A percentile compares a stretch with the other conserved stretches of the same genome.
These are phyloP conservation scores for Gentiana dahurica DNA, from an alignment of 257 asterid species.

Conservation along the genomic window DNA sequence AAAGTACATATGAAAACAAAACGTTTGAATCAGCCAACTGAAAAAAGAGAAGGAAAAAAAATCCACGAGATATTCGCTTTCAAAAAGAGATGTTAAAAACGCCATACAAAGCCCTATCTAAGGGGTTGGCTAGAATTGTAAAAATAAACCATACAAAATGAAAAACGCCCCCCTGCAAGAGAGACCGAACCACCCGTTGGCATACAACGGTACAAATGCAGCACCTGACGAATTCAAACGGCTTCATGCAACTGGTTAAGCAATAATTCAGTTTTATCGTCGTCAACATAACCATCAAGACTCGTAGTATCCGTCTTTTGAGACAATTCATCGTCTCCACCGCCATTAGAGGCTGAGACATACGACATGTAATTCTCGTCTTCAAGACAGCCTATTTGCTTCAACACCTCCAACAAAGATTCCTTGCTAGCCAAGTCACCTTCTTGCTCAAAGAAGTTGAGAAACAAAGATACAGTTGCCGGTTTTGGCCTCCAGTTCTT, in stretches of 20 bases:
- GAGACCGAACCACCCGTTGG: too few species aligned
- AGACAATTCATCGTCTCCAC: too few species aligned
- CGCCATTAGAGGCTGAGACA: slow-evolving; percentile 21
- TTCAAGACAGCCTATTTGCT: slow-evolving; percentile 49
- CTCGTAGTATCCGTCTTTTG: slow-evolving; percentile 13
- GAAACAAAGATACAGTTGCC: slow-evolving; percentile 33
- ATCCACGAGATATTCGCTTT: too few species aligned
- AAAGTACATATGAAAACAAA: too few species aligned
- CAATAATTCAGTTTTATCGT: slow-evolving; percentile 13
- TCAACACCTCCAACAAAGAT: slow-evolving; percentile 39
- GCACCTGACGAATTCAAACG: slow-evolving; percentile 26
- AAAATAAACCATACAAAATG: too few species aligned
- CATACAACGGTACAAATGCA: too few species aligned
- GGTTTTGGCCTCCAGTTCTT: slow-evolving; percentile 75
- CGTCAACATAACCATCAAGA: slow-evolving; percentile 22
- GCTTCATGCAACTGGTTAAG: slow-evolving; percentile 49
- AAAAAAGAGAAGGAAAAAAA: too few species aligned
- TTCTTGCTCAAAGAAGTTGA: slow-evolving; percentile 44
- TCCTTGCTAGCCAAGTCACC: slow-evolving; percentile 40
- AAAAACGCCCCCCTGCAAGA: too few species aligned
- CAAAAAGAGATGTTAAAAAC: too few species aligned
- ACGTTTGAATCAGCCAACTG: too few species aligned
- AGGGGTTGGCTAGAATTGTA: too few species aligned
- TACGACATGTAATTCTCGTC: slow-evolving; percentile 42
- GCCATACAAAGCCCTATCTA: too few species aligned